phyloP scores from a whole-genome alignment of 2,329 filamentous ascomycete genomes.

The Drechslerella stenobrocha region DNA sequence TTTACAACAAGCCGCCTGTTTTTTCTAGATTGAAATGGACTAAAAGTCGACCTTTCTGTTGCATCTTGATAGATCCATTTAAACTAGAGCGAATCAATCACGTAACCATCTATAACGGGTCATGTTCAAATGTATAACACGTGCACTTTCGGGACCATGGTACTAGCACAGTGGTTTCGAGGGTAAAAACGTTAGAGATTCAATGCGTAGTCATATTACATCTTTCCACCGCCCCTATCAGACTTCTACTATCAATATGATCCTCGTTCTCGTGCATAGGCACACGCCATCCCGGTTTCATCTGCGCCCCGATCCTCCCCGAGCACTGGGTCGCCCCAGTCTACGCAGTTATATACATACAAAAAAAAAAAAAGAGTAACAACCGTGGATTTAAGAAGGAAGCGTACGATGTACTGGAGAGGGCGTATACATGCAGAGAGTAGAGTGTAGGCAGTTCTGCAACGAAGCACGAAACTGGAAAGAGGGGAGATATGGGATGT shows the following conservation, averaged over 20 bases:
- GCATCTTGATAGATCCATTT: background rate
- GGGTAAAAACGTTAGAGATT: no score
- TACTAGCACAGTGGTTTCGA: no score
- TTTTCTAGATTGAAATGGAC: background rate
- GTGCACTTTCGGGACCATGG: no score
- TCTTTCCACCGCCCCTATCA: no score
- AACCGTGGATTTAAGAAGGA: no score
- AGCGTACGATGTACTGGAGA: background rate
- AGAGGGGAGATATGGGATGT: slow-evolving; percentile 2
- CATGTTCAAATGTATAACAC: no score
- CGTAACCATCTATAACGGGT: background rate
- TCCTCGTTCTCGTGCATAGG: no score
- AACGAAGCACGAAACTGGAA: background rate
- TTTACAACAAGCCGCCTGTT: background rate
- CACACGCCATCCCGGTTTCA: no score
- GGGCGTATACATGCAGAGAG: slow-evolving; percentile 5
- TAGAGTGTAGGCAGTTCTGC: background rate
- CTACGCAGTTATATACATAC: slow-evolving; percentile 24
- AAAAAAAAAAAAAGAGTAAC: background rate
- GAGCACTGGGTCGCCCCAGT: slow-evolving; percentile 33
- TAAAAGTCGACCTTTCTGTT: background rate
- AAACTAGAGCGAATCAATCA: background rate
- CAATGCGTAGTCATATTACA: no score
- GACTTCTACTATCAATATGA: no score
- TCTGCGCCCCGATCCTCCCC: no score